Evolutionary conservation across 306 rosid species (phyloP), one percentile per base, ranked within the genome.

Genomic region (Chamaecrista fasciculata): DNA sequence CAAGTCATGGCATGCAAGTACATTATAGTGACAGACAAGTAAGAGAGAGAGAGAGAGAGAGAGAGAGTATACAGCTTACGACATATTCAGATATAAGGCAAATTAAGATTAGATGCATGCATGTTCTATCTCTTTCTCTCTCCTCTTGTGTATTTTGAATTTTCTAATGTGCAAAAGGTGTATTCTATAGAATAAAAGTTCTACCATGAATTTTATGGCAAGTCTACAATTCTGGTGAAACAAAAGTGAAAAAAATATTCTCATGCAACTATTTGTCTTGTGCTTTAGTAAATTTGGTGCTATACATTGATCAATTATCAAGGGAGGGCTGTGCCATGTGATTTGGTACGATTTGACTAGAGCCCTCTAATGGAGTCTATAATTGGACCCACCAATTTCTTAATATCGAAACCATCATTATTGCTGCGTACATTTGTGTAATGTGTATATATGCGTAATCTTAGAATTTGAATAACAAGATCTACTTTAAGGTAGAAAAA

Each of bases 361-460:
- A 65, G 65, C 21, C 57, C 56, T 64, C 37, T 62, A 29, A 42
- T 70, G 42, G 71, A 61, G 40, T 39, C 66, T 29, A 73, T 55
- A 74, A 61, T 80, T 77, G 80, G 71, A 70, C 50, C 80, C 66
- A 42, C 46, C 14, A 6, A 68, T 40, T 40, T 63, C 52, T 68
- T 68, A 44, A 68, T 50, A 37, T 50, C 74, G 50, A 68, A 67
- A 69, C 53, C 14, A 78, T 62, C 25, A 75, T 75, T 61, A 11
- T 21, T 29, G 50, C 66, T 11, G 6, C 53, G 37, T 15, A 67
- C 31, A 44, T 49, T 24, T 40, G 1, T 53, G 39, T 14, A n/a
- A n/a, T n/a, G n/a, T n/a, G n/a, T n/a, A n/a, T n/a, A n/a, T n/a
- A 16, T 8, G 20, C 28, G 69, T 62, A 60, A 50, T 55, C 39